Percentiles rank a stretch among this genome's conserved stretches.
Evolutionary conservation across 192 early-diverging fungal species (phyloP).

Genomic region (Coemansia asiatica): DNA sequence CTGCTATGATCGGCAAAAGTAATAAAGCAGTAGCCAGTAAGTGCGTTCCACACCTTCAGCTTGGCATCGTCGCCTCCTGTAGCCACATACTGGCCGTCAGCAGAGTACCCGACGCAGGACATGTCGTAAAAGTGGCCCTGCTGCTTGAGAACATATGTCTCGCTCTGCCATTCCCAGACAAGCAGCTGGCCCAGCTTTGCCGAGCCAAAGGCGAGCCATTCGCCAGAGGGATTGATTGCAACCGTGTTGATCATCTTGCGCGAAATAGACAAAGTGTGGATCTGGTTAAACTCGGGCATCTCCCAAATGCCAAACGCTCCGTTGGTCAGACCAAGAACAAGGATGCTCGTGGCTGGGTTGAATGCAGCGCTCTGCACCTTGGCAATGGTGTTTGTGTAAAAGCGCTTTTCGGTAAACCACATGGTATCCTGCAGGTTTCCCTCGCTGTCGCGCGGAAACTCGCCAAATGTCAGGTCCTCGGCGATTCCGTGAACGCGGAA

Average conservation of each 20-base stretch:
- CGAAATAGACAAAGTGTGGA: slow-evolving; percentile 95
- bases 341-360: slow-evolving; percentile 65
- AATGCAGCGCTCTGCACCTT: slow-evolving; percentile 80
- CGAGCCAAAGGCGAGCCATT: slow-evolving; percentile 97
- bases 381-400: slow-evolving; percentile 81
- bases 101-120: slow-evolving; percentile 83
- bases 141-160: slow-evolving; percentile 98
- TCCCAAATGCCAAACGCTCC: slow-evolving; percentile 99
- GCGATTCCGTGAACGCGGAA: slow-evolving; percentile 55
- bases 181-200: slow-evolving; percentile 90
- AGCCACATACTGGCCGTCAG: slow-evolving; percentile 90
- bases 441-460: slow-evolving; percentile 56
- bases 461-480: slow-evolving; percentile 60
- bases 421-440: slow-evolving; percentile 35
- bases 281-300: slow-evolving; percentile 87
- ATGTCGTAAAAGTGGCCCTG: slow-evolving; percentile 98
- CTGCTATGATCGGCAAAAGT: slow-evolving; percentile 93
- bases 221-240: slow-evolving; percentile 85
- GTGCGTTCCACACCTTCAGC: slow-evolving; percentile 97
- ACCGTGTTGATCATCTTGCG: slow-evolving; percentile 89
- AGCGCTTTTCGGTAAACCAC: slow-evolving; percentile 58
- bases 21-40: slow-evolving; percentile 96
- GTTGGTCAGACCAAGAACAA: slow-evolving; percentile 88
- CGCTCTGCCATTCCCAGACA: slow-evolving; percentile 99
- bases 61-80: slow-evolving; percentile 97